Evolutionary conservation across 176 grass and related monocot genomes (phyloP).

Genomic region (Aegilops bicornis): DNA sequence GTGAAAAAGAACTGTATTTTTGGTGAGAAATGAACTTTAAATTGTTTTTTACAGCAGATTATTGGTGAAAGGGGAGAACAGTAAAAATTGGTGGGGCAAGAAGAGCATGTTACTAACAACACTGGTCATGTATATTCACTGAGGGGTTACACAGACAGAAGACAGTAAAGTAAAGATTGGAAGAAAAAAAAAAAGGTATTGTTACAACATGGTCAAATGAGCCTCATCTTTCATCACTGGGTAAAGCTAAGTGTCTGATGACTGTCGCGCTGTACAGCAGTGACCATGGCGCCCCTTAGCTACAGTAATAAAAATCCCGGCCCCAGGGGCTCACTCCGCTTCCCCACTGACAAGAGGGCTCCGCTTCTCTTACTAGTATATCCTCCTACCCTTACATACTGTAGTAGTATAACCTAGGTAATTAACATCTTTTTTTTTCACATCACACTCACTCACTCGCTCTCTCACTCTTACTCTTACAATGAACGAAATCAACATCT

Average conservation of each 20-base stretch:
- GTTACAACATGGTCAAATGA: constrained; percentile 29
- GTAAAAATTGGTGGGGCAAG: no score
- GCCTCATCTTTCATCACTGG: constrained; percentile 51
- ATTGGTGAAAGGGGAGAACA: no score
- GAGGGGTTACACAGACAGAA: neutral
- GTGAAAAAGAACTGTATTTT: no score
- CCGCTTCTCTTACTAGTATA: constrained; percentile 4
- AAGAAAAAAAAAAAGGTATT: neutral
- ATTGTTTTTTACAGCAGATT: no score
- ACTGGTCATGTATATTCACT: constrained; percentile 17
- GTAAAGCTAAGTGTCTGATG: constrained; percentile 22
- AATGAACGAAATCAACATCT: constrained; percentile 40
- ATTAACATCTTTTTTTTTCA: constrained; percentile 12
- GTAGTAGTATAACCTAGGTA: neutral
- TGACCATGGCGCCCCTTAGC: constrained; percentile 44
- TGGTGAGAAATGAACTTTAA: no score
- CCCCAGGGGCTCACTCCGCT: constrained; percentile 54
- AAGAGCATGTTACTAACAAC: neutral
- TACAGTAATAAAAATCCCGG: constrained; percentile 48
- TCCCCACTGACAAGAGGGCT: constrained; percentile 52
- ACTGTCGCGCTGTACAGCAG: constrained; percentile 51
- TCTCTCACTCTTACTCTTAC: no score
- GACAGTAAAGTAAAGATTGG: neutral
- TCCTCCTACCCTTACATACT: neutral
- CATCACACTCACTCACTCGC: neutral